Conservation (phyloP, 306 rosid species). For the Rosa lucieae region DNA sequence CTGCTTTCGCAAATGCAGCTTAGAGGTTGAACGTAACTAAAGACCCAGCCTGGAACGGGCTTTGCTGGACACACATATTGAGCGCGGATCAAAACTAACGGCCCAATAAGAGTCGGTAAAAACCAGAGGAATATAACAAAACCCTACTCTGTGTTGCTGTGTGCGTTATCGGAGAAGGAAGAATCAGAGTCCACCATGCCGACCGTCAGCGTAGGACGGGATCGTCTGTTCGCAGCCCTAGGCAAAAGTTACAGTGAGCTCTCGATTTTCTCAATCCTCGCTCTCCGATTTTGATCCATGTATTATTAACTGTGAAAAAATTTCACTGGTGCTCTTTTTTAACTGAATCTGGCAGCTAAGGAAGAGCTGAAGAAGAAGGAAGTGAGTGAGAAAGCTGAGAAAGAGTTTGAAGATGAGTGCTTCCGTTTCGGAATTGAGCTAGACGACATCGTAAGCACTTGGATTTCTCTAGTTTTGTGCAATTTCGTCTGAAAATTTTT, state of each 20-base stretch:
- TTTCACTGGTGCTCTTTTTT: conserved; percentile 11
- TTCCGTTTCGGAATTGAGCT: conserved; percentile 92
- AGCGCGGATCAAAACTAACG: too few species aligned
- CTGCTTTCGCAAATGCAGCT: too few species aligned
- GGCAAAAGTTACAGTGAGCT: conserved; percentile 76
- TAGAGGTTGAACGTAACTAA: too few species aligned
- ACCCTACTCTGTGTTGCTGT: neutral
- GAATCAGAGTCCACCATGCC: conserved; percentile 57
- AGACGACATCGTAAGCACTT: conserved; percentile 75
- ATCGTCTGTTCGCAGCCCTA: conserved; percentile 71
- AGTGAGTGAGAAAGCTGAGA: conserved; percentile 2
- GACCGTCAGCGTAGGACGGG: conserved; percentile 81
- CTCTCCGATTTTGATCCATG: conserved; percentile 1
- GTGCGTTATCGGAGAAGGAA: neutral
- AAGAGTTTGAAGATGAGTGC: conserved; percentile 81
- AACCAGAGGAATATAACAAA: neutral
- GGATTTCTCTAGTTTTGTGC: neutral
- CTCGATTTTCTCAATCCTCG: neutral
- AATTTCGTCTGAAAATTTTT: neutral
- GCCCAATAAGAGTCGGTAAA: neutral
- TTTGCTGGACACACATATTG: too few species aligned
- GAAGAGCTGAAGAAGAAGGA: conserved; percentile 28
- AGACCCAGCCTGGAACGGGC: too few species aligned
- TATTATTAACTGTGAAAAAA: neutral
- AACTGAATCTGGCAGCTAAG: conserved; percentile 49